Evolutionary conservation across 2,329 filamentous ascomycete species (phyloP).

Genomic region (Cladosporium cucumerinum): DNA sequence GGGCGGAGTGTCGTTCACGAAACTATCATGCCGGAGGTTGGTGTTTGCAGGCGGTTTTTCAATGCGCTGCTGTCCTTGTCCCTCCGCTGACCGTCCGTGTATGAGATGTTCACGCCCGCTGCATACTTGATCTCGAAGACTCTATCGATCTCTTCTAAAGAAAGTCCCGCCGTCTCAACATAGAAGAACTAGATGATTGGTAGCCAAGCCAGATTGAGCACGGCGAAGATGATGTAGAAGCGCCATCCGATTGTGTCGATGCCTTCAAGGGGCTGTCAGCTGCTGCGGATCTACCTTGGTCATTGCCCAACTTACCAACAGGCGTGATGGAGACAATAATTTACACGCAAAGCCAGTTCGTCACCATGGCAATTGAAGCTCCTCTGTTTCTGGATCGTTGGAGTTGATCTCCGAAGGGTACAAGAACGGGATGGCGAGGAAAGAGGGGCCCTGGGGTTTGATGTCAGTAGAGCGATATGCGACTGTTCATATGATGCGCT

Average conservation of each 20-base stretch:
- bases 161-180: constrained; percentile 16
- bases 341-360: constrained; percentile 21
- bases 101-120: constrained; percentile 13
- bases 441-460: constrained; percentile 15
- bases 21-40: background rate
- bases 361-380: constrained; percentile 20
- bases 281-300: background rate
- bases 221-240: constrained; percentile 44
- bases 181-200: constrained; percentile 44
- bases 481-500: background rate
- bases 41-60: background rate
- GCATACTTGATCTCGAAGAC: constrained; percentile 19
- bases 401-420: constrained; percentile 22
- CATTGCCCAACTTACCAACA: constrained; percentile 9
- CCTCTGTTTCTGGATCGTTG: constrained; percentile 18
- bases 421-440: constrained; percentile 19
- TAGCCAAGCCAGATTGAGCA: constrained; percentile 51
- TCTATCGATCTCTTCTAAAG: constrained; percentile 20
- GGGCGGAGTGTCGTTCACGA: background rate
- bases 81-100: constrained; percentile 17
- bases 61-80: background rate
- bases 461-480: background rate
- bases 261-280: background rate
- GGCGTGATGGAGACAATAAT: constrained; percentile 21
- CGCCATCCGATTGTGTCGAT: constrained; percentile 21